Base-by-base conservation (phyloP, 1,284 basidiomycete species). In the Cutaneotrichosporon daszewskae region DNA sequence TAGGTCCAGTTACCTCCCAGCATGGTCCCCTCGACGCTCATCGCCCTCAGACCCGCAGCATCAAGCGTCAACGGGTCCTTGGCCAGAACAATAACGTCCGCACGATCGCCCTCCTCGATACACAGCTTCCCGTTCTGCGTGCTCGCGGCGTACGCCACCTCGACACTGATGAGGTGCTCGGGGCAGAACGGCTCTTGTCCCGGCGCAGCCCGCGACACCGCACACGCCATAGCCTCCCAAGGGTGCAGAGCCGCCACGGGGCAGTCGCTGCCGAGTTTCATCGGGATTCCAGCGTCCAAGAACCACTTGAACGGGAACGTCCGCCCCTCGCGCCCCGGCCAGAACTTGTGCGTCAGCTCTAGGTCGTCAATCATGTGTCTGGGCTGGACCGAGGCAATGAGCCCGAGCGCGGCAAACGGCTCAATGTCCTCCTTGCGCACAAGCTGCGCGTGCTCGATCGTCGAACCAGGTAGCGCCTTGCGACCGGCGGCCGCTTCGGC, bases 391-490 rank as follows among this genome's bases (percentile, higher is more conserved):
- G 57, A 60, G 2, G 64, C 66, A 12, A 55, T 57, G 12, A 69
- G 46, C 6, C 56, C 59, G 24, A 67, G 51, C 9, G 37, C 26
- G 6, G 34, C 40, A 45, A 67, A 66, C 11, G 56, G 49, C 4
- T 54, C 44, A 11, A 69, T 43, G 40, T 67, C 66, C 20, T 47
- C 40, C 16, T n/a, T 11, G 11, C 49, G 38, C 2, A 46, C 35
- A 37, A 69, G 54, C 45, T 69, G 66, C 10, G 64, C 64, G 33
- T 69, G 66, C 41, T 67, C 66, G 41, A 69, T 67, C 14, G 59
- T 57, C 3, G 51, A 55, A 1, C 59, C 60, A 1, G 53, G 47
- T 2, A 60, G 45, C 0, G 60, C 56, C 10, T 47, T 49, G 24
- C n/a, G 9, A n/a, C 37, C 37, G 2, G 22, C 29, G 10, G 32